phyloP scores from a whole-genome alignment of 331 rosid genomes.

The Rosa hybrid region DNA sequence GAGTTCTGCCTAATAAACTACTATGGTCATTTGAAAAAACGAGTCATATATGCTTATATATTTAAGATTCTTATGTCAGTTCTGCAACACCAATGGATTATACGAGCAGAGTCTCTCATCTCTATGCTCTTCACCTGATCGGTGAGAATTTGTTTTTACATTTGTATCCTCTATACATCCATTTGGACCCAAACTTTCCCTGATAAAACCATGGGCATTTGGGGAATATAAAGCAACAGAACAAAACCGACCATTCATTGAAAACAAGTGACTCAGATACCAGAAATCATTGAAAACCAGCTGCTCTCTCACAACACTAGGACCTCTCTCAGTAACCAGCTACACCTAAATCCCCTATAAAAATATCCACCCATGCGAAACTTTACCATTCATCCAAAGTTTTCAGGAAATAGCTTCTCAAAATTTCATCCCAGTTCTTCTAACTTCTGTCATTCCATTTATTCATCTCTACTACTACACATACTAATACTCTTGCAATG shows the following conservation, averaged over 20 bases:
- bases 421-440: not conserved
- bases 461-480: constrained; percentile 5
- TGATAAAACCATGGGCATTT: constrained; percentile 28
- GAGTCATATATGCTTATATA: not conserved
- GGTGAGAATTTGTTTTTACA: not conserved
- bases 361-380: constrained; percentile 40
- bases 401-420: constrained; percentile 9
- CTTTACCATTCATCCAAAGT: constrained; percentile 34
- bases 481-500: constrained; percentile 35
- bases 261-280: constrained; percentile 41
- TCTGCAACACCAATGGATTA: constrained; percentile 18
- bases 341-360: constrained; percentile 38
- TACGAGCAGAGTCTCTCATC: not conserved
- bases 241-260: constrained; percentile 27
- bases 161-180: not conserved
- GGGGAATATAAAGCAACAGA: constrained; percentile 14
- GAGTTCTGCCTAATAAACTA: not conserved
- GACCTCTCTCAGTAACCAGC: constrained; percentile 7
- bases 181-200: not conserved
- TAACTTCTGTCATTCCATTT: not conserved
- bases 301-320: constrained; percentile 33
- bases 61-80: constrained; percentile 7
- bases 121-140: constrained; percentile 16
- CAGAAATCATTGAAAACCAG: constrained; percentile 55
- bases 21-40: no score